Percentiles rank a stretch among this genome's conserved stretches.
These are phyloP conservation scores for Dipodascopsis uninucleata DNA, from an alignment of 805 yeast species.

Conservation along the genomic window DNA sequence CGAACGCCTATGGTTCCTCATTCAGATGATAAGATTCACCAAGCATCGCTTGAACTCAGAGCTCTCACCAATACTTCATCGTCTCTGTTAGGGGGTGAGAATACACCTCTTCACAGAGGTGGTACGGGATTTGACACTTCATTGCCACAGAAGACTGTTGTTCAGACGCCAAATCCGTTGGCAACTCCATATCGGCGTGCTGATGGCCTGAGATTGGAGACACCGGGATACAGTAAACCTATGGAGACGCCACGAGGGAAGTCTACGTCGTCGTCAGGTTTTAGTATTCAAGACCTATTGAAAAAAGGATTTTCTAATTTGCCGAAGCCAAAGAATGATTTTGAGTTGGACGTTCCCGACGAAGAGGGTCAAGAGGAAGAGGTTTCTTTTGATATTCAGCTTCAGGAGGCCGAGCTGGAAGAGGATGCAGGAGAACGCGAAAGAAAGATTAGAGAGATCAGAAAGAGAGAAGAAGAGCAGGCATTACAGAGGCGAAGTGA, in stretches of 20 bases:
- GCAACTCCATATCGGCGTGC: not conserved
- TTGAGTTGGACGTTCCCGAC: constrained; percentile 39
- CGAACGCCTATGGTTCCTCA: constrained; percentile 23
- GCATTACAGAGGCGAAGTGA: constrained; percentile 44
- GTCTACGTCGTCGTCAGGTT: constrained; percentile 1
- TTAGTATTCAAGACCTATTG: constrained; percentile 11
- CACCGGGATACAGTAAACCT: constrained; percentile 19
- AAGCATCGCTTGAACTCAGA: constrained; percentile 39
- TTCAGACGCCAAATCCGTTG: constrained; percentile 2
- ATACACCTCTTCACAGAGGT: constrained; percentile 24
- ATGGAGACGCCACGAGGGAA: not conserved
- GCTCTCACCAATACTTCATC: constrained; percentile 38
- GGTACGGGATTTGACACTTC: constrained; percentile 10
- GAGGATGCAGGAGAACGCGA: constrained; percentile 36
- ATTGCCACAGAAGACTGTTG: constrained; percentile 1
- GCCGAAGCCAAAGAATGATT: constrained; percentile 43
- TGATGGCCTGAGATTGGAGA: not conserved
- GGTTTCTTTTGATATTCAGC: constrained; percentile 16
- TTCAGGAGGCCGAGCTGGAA: constrained; percentile 24
- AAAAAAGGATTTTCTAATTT: constrained; percentile 27
- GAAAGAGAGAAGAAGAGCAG: constrained; percentile 24
- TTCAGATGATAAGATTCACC: constrained; percentile 38
- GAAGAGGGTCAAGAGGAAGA: constrained; percentile 27
- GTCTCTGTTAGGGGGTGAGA: constrained; percentile 36
- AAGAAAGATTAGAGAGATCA: constrained; percentile 25